A percentile compares a stretch with the other conserved stretches of the same genome.
These are phyloP conservation scores for Excoecaria cochinchinensis DNA, from an alignment of 345 rosid genomes.

Conservation along the genomic window DNA sequence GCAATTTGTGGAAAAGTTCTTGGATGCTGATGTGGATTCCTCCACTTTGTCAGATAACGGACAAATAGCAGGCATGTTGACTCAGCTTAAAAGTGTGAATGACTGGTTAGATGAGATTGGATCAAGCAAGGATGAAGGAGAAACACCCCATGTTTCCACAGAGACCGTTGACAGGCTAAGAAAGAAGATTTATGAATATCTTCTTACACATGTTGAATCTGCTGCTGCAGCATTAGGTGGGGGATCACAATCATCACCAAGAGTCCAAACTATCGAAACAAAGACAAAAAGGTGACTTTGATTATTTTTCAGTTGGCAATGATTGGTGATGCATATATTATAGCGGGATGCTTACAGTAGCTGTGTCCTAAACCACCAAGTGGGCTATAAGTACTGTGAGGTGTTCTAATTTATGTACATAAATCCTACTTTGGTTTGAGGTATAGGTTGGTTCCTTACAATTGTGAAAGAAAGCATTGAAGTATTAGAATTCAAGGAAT, in stretches of 20 bases:
- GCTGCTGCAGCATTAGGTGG: slow-evolving; percentile 91
- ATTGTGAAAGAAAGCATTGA: slow-evolving; percentile 11
- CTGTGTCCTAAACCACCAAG: slow-evolving; percentile 15
- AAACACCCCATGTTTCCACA: slow-evolving; percentile 46
- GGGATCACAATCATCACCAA: slow-evolving; percentile 55
- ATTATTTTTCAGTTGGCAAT: slow-evolving; percentile 1
- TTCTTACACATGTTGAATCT: slow-evolving; percentile 84
- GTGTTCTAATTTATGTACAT: slow-evolving; percentile 19
- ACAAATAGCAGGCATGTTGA: slow-evolving; percentile 88
- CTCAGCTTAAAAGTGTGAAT: slow-evolving; percentile 90
- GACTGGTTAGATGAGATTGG: slow-evolving; percentile 88
- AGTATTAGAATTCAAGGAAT: background rate
- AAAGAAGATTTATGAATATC: slow-evolving; percentile 89
- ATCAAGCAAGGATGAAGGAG: slow-evolving; percentile 51
- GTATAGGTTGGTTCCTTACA: slow-evolving; percentile 11
- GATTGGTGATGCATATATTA: slow-evolving; percentile 15
- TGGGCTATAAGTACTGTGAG: slow-evolving; percentile 9
- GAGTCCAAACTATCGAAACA: slow-evolving; percentile 35
- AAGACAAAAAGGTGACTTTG: slow-evolving; percentile 54
- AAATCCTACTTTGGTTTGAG: slow-evolving; percentile 21
- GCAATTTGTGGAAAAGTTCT: slow-evolving; percentile 82
- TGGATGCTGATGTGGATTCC: slow-evolving; percentile 66
- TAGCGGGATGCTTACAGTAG: background rate
- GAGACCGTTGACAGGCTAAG: slow-evolving; percentile 68
- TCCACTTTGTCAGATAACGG: slow-evolving; percentile 68